A percentile compares a stretch with the other conserved stretches of the same genome.
Evolutionary conservation across 2,329 filamentous ascomycete species (phyloP).

Genomic region (Apiospora koreana): DNA sequence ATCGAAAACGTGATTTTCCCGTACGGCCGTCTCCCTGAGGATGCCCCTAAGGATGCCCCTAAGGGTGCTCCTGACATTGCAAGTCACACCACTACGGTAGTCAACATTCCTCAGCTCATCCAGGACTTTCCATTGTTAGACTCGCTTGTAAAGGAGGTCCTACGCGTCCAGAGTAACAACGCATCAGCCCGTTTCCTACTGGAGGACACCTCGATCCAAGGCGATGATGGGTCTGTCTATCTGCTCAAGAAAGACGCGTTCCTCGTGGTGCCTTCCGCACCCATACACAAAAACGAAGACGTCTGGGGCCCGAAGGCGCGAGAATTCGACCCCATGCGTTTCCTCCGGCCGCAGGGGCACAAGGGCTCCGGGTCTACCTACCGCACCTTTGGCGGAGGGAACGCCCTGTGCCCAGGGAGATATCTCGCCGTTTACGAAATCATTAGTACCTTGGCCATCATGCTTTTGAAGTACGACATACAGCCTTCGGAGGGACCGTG

Average conservation of each 20-base stretch:
- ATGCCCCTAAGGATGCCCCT: no score
- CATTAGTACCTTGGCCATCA: slow-evolving; percentile 6
- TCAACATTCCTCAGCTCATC: background rate
- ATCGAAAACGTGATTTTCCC: background rate
- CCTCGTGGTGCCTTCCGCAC: background rate
- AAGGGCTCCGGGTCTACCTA: background rate
- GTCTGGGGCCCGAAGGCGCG: background rate
- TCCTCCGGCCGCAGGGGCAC: background rate
- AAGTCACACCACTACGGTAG: background rate
- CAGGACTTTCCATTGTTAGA: background rate
- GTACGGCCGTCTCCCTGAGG: no score
- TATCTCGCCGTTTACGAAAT: slow-evolving; percentile 14
- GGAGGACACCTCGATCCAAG: slow-evolving; percentile 16
- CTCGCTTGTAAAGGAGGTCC: background rate
- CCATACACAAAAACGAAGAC: background rate
- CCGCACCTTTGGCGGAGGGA: slow-evolving; percentile 12
- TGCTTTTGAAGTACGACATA: slow-evolving; percentile 13
- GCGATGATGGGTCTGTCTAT: background rate
- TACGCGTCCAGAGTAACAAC: background rate
- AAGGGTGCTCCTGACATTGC: no score
- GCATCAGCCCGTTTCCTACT: slow-evolving; percentile 29
- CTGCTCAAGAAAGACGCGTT: slow-evolving; percentile 9
- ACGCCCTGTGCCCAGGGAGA: slow-evolving; percentile 7
- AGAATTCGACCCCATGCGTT: background rate
- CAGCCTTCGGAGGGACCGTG: background rate